phyloP scores from a whole-genome alignment of 257 asterid species.

The Thymus mandschuricus region DNA sequence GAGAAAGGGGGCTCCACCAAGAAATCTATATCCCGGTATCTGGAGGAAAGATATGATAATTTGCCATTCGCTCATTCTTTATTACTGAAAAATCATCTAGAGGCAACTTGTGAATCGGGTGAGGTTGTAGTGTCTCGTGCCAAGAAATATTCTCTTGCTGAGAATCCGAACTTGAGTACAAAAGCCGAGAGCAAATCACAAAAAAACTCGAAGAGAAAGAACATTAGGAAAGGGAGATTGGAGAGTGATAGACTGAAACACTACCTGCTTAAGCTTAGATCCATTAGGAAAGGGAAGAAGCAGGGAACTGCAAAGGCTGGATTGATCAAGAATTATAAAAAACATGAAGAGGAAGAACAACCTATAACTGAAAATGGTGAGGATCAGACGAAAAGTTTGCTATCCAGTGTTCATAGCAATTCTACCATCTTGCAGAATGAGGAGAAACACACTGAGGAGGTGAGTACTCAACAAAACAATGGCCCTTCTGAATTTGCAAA shows the following conservation, averaged over 20 bases:
- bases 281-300: slow-evolving; percentile 16
- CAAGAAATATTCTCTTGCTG: slow-evolving; percentile 40
- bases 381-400: slow-evolving; percentile 9
- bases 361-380: slow-evolving; percentile 9
- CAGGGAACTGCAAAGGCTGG: slow-evolving; percentile 18
- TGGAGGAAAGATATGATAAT: slow-evolving; percentile 39
- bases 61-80: slow-evolving; percentile 63
- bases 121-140: slow-evolving; percentile 36
- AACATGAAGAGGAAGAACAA: slow-evolving; percentile 25
- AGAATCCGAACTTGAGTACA: slow-evolving; percentile 17
- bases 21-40: slow-evolving; percentile 53
- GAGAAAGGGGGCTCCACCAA: slow-evolving; percentile 57
- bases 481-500: slow-evolving; percentile 1
- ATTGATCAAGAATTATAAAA: not conserved
- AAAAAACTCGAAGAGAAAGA: not conserved
- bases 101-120: slow-evolving; percentile 43
- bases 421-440: slow-evolving; percentile 9
- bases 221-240: slow-evolving; percentile 33
- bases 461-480: not conserved
- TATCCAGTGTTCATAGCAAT: slow-evolving; percentile 7
- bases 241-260: slow-evolving; percentile 35
- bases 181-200: slow-evolving; percentile 33
- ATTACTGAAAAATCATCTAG: slow-evolving; percentile 56
- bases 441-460: not conserved
- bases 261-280: slow-evolving; percentile 28